phyloP scores from a whole-genome alignment of 257 asterid species.

The Solanum neorickii region DNA sequence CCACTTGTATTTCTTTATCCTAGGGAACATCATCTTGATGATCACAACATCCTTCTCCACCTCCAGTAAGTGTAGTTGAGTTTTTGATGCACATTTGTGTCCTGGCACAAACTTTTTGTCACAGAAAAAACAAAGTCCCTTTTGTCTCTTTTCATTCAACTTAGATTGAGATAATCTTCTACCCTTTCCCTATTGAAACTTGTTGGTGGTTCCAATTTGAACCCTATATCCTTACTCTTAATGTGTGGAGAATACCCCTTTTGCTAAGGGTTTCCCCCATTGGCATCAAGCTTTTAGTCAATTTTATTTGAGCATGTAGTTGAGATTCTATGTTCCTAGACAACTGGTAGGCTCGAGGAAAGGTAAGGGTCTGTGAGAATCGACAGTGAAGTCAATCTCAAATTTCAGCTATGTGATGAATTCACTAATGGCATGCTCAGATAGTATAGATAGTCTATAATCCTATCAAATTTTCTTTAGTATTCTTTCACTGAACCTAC shows the following conservation, averaged over 20 bases:
- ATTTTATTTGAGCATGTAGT: not conserved
- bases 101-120: not conserved
- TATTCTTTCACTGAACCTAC: not conserved
- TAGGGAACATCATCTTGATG: not conserved
- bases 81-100: not conserved
- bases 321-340: not conserved
- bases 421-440: not conserved
- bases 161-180: not conserved
- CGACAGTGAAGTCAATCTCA: not conserved
- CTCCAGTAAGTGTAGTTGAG: not conserved
- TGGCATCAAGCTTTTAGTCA: not conserved
- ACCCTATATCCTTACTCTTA: too few relatives aligned
- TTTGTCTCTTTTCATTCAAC: not conserved
- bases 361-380: not conserved
- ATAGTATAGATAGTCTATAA: not conserved
- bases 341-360: not conserved
- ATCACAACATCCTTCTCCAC: not conserved
- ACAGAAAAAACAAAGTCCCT: too few relatives aligned
- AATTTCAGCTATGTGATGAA: not conserved
- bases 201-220: not conserved
- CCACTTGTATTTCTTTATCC: not conserved
- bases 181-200: too few relatives aligned
- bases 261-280: not conserved
- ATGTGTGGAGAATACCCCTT: not conserved
- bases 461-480: not conserved